Percentiles rank a stretch among this genome's conserved stretches.
Conservation (phyloP, 495 filamentous ascomycete species). For the Bacidia gigantensis region DNA sequence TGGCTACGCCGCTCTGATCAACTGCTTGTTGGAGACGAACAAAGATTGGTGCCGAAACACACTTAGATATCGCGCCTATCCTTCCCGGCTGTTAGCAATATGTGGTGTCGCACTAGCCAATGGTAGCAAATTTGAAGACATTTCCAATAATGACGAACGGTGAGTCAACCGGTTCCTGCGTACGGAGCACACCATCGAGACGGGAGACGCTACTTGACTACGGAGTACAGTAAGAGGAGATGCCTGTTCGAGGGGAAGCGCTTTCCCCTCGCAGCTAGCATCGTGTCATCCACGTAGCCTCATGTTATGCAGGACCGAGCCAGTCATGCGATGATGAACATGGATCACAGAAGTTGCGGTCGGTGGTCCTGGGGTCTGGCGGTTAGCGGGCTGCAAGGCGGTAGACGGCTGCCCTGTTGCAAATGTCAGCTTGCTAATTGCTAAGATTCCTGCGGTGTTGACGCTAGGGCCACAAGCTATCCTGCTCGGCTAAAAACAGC, state of each 20-base stretch:
- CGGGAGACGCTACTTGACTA: neutral
- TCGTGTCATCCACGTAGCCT: neutral
- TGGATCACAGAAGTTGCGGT: too few species aligned
- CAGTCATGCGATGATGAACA: neutral
- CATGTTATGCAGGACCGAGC: neutral
- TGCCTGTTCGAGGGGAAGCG: neutral
- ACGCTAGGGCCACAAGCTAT: too few species aligned
- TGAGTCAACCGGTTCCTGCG: neutral
- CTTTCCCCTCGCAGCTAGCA: neutral
- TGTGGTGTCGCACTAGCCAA: neutral
- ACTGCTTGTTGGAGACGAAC: neutral
- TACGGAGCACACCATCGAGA: too few species aligned
- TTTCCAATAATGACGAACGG: neutral
- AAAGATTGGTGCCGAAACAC: neutral
- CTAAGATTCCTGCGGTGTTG: too few species aligned
- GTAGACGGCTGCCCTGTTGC: neutral
- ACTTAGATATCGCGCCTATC: neutral
- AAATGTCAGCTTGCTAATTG: too few species aligned
- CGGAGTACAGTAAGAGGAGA: neutral
- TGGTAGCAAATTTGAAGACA: neutral
- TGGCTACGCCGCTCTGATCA: neutral
- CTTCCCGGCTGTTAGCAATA: neutral
- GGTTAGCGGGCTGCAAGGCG: conserved; percentile 6
- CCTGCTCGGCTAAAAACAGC: conserved; percentile 5
- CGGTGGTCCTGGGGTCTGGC: neutral